Conservation (phyloP, 331 rosid species). For the Arachis monticola region DNA sequence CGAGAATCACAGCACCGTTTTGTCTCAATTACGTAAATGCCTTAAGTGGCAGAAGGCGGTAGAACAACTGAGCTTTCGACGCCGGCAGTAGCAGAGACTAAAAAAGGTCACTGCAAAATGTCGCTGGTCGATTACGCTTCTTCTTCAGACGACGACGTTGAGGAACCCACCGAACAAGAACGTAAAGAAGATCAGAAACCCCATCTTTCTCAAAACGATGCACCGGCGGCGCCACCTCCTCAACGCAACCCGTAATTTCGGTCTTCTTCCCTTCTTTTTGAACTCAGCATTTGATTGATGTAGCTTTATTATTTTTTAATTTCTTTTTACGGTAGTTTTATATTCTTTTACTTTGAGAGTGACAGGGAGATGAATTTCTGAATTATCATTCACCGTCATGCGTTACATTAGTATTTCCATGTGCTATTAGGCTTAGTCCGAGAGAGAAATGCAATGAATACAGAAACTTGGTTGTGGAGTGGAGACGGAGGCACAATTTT, state of each 20-base stretch:
- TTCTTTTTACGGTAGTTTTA: neutral
- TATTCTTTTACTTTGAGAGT: neutral
- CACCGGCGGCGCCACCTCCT: constrained; percentile 33
- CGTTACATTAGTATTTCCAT: constrained; percentile 6
- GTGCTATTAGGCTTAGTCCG: neutral
- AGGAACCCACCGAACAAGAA: constrained; percentile 41
- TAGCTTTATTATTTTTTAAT: neutral
- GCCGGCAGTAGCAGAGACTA: neutral
- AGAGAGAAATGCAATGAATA: too few relatives aligned
- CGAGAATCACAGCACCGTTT: neutral
- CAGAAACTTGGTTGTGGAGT: too few relatives aligned
- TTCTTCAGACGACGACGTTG: constrained; percentile 82
- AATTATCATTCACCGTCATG: neutral
- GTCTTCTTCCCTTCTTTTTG: neutral
- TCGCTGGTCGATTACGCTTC: constrained; percentile 90
- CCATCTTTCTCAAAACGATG: constrained; percentile 33
- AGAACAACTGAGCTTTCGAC: constrained; percentile 1
- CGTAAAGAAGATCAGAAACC: constrained; percentile 31
- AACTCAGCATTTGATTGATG: neutral
- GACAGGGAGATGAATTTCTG: constrained; percentile 7
- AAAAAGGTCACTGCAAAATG: constrained; percentile 44
- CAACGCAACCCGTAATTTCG: constrained; percentile 51
- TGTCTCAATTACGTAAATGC: neutral
- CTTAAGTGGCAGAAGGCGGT: neutral
- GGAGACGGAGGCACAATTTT: too few relatives aligned